Evolutionary conservation across 176 grass and related monocot genomes (phyloP).

Genomic region (Carex pumila): DNA sequence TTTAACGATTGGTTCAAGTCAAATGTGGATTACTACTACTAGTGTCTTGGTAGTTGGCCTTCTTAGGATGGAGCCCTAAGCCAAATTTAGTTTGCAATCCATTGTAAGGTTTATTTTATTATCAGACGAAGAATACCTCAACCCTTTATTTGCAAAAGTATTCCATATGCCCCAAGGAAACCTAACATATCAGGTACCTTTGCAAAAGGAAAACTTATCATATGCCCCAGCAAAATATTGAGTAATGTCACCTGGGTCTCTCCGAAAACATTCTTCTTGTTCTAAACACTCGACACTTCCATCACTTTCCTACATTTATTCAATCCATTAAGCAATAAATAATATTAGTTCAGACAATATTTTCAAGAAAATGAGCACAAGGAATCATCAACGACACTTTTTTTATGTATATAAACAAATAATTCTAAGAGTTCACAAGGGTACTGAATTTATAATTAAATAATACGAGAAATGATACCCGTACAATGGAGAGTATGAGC

Average conservation of each 20-base stretch:
- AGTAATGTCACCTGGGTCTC: not conserved
- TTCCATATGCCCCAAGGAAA: not conserved
- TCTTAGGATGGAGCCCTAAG: not conserved
- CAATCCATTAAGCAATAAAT: not conserved
- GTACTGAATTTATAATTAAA: no score
- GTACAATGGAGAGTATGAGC: no score
- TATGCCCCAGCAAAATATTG: not conserved
- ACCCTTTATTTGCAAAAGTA: not conserved
- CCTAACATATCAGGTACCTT: not conserved
- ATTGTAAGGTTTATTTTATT: not conserved
- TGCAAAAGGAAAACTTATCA: not conserved
- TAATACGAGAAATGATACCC: no score
- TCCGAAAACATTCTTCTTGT: not conserved
- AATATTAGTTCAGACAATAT: not conserved
- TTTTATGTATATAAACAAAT: no score
- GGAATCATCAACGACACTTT: not conserved
- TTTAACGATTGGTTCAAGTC: not conserved
- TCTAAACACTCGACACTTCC: not conserved
- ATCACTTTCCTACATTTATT: not conserved
- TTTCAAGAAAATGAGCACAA: not conserved
- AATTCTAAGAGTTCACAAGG: no score
- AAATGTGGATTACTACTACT: not conserved
- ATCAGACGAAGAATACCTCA: not conserved
- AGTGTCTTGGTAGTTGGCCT: not conserved
- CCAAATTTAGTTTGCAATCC: not conserved